Evolutionary conservation across 2,329 filamentous ascomycete species (phyloP).

Genomic region (Mycocentrospora acerina): DNA sequence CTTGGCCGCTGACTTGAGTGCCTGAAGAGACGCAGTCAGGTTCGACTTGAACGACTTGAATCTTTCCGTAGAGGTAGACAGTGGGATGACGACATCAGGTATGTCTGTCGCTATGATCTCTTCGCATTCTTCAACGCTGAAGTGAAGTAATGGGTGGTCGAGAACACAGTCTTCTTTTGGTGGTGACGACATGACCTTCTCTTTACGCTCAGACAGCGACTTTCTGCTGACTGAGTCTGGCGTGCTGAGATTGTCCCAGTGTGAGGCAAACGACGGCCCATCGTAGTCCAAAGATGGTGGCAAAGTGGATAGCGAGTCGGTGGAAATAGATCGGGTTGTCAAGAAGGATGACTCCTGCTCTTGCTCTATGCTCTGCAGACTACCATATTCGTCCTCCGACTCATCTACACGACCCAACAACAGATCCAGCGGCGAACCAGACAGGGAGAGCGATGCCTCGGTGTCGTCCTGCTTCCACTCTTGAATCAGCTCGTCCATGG

Average conservation of each 20-base stretch:
- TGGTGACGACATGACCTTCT: conserved; percentile 50
- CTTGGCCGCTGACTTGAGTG: conserved; percentile 61
- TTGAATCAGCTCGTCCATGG: conserved; percentile 60
- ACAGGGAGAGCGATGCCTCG: conserved; percentile 40
- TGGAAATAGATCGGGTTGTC: conserved; percentile 54
- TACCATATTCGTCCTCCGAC: conserved; percentile 41
- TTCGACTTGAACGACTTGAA: conserved; percentile 63
- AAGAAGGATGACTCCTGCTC: conserved; percentile 39
- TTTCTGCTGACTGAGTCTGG: conserved; percentile 33
- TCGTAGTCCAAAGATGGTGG: conserved; percentile 48
- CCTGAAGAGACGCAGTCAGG: conserved; percentile 62
- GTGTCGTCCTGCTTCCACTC: conserved; percentile 54
- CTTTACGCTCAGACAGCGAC: conserved; percentile 43
- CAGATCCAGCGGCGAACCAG: conserved; percentile 54
- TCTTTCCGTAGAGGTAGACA: conserved; percentile 29
- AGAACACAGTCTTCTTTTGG: conserved; percentile 55
- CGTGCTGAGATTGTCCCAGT: conserved; percentile 40
- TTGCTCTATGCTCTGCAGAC: conserved; percentile 48
- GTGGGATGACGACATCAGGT: conserved; percentile 21
- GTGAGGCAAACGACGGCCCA: conserved; percentile 50
- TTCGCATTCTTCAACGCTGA: conserved; percentile 36
- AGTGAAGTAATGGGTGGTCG: conserved; percentile 59
- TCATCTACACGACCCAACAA: conserved; percentile 59
- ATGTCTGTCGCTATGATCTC: conserved; percentile 34
- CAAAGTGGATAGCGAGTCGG: conserved; percentile 57